Base-by-base conservation (phyloP, 352 stramenopile genomes). In the Elongisporangium prolatum region DNA sequence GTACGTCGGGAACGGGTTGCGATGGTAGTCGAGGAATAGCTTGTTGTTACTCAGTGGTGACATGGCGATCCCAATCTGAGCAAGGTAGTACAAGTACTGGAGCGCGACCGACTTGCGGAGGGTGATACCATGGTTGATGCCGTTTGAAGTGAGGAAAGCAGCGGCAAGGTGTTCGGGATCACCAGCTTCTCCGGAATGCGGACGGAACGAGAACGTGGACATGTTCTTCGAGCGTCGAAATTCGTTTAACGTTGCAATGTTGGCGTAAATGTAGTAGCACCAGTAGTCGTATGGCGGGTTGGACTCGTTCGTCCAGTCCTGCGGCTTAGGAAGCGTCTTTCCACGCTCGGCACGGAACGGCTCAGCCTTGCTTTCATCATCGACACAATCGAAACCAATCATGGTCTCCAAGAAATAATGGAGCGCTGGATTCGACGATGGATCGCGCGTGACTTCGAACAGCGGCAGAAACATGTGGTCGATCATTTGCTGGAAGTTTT, bases 71-170 rank as follows among this genome's bases (percentile, higher is more conserved):
- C 96, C 88, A 56, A 99, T 97, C 73, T 99, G 96, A 50, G 94
- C 95, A 13, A 99, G 84, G 79, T 99, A 99, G 80, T 99, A 99
- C 47, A 99, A 72, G 69, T 99, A 99, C 72, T 99, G 97, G 48
- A 99, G 77, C 37, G 76, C 88, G 28, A 98, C 92, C 50, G 96
- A 93, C 71, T 98, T 98, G 56, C 97, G 89, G 34, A 99, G 80
- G 52, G 97, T 97, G 74, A 99, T 98, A 21, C 97, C 97, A 72
- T 99, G 97, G 81, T 99, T 99, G 72, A 99, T 99, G 55, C 84
- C 83, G 53, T 98, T 95, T 8, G 93, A 82, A 48, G 86, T 89
- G 21, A 98, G 65, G 67, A 91, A 98, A 21, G 84, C 75, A 13
- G 89, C 86, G 0, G 89, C 95, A 53, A 99, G 84, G 71, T 99